phyloP scores from a whole-genome alignment of 108 stramenopile species.

The Skeletonema costatum region DNA sequence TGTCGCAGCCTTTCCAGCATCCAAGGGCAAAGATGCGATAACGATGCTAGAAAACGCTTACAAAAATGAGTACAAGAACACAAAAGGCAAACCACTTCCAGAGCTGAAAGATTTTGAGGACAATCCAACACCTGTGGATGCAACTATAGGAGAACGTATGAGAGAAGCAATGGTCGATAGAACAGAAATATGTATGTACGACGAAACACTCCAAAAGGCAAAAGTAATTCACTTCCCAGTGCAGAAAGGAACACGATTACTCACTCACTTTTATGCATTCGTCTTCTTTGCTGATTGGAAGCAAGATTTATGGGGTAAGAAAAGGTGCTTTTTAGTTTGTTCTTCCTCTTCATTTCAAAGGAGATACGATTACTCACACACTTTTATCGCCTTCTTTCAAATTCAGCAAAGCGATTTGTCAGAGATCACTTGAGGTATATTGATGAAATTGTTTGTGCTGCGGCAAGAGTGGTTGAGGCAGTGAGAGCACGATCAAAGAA shows the following conservation, averaged over 20 bases:
- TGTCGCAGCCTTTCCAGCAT: slow-evolving; percentile 73
- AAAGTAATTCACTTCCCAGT: slow-evolving; percentile 72
- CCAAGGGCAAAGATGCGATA: slow-evolving; percentile 50
- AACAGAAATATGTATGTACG: slow-evolving; percentile 72
- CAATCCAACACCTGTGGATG: slow-evolving; percentile 65
- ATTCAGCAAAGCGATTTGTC: slow-evolving; percentile 69
- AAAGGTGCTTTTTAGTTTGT: slow-evolving; percentile 1
- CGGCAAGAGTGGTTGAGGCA: slow-evolving; percentile 69
- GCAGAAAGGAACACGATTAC: slow-evolving; percentile 47
- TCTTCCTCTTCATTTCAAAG: too few species aligned
- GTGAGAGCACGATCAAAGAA: slow-evolving; percentile 46
- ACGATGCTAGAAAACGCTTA: slow-evolving; percentile 45
- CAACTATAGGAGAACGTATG: slow-evolving; percentile 60
- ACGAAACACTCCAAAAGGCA: slow-evolving; percentile 62
- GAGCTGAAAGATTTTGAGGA: slow-evolving; percentile 37
- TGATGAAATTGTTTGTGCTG: slow-evolving; percentile 84
- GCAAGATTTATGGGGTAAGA: slow-evolving; percentile 74
- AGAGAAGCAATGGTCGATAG: slow-evolving; percentile 68
- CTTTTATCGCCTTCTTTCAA: slow-evolving; percentile 83
- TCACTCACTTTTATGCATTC: slow-evolving; percentile 89
- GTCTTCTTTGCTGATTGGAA: slow-evolving; percentile 84
- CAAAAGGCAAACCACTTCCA: slow-evolving; percentile 26
- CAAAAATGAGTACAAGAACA: slow-evolving; percentile 32
- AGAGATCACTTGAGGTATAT: slow-evolving; percentile 72
- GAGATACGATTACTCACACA: slow-evolving; percentile 60